Base-by-base conservation (phyloP, 108 stramenopile genomes). In the Cylindrotheca closterium region DNA sequence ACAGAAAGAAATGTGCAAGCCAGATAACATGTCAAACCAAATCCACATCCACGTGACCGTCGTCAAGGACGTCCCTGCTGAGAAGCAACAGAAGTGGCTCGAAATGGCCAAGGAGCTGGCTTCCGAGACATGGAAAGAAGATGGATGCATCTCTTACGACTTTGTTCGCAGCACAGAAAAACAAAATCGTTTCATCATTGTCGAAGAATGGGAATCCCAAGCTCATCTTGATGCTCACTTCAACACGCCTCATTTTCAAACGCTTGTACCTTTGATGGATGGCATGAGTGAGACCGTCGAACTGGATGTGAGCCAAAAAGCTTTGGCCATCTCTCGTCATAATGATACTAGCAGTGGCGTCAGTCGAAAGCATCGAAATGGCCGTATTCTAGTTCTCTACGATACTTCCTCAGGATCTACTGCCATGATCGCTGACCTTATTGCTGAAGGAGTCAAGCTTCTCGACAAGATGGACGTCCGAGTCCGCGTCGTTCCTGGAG, bases 361-460 rank as follows among this genome's bases (percentile, higher is more conserved):
- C 17, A 48, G 19, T 48, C 60, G 60, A 7, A 17, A 21, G 15
- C 15, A 51, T 42, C 60, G 60, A 17, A 62, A 51, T 21, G 47
- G 60, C 28, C 34, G 60, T 4, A 51, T 51, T 48, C 22, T 51
- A n/a, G 62, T 84, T 18, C 80, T 81, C 45, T 84, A 71, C 66
- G 80, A 79, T 15, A 84, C 80, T 1, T 73, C 74, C 30, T 79
- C 79, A 24, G 79, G 80, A 10, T 65, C 66, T n/a, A 84, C 83
- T 19, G 80, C 80, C 53, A 65, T 60, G 34, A 79, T 59, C 33
- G 83, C 79, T 8, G 27, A 78, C 49, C 45, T 71, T 31, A 75
- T 84, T 42, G 52, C 65, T 17, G 63, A 37, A 4, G 79, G 51
- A n/a, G 51, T 22, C 46, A 42, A 18, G 21, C 53, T 55, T 4